A percentile compares a stretch with the other conserved stretches of the same genome.
Evolutionary conservation across 208 protist species (phyloP).

Genomic region (Leishmania aethiopica): DNA sequence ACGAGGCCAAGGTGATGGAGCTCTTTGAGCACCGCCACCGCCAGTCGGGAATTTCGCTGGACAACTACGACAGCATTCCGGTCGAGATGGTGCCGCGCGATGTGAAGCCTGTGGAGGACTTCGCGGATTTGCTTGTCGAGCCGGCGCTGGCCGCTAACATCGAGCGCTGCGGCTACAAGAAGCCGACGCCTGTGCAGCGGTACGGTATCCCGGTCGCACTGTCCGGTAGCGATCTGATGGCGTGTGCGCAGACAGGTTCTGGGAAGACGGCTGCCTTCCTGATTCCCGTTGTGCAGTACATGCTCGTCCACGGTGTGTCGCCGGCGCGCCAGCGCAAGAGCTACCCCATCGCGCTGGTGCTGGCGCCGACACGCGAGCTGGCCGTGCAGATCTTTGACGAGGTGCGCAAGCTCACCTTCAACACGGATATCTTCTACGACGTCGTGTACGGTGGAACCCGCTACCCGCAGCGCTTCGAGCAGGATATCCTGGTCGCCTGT

Average conservation of each 20-base stretch:
- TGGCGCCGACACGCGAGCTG: slow-evolving; percentile 97
- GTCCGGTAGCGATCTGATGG: slow-evolving; percentile 96
- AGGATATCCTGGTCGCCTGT: slow-evolving; percentile 94
- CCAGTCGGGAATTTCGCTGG: slow-evolving; percentile 78
- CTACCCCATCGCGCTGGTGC: slow-evolving; percentile 85
- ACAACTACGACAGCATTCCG: slow-evolving; percentile 86
- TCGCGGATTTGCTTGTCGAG: slow-evolving; percentile 88
- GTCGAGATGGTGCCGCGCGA: slow-evolving; percentile 86
- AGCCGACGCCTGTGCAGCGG: slow-evolving; percentile 98
- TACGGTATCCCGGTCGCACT: slow-evolving; percentile 96
- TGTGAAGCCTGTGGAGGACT: slow-evolving; percentile 71
- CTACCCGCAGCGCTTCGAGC: slow-evolving; percentile 93
- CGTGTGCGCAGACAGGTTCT: slow-evolving; percentile 98
- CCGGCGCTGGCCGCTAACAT: slow-evolving; percentile 94
- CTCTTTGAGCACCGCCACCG: slow-evolving; percentile 79
- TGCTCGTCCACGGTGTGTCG: slow-evolving; percentile 90
- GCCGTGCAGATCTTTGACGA: slow-evolving; percentile 97
- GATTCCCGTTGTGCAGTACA: slow-evolving; percentile 95
- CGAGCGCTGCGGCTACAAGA: slow-evolving; percentile 93
- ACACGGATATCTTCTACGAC: slow-evolving; percentile 92
- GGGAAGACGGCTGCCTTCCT: slow-evolving; percentile 99
- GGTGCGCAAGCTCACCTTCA: slow-evolving; percentile 95
- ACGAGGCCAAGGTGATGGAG: slow-evolving; percentile 72
- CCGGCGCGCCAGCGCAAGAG: slow-evolving; percentile 56
- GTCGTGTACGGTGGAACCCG: slow-evolving; percentile 98